Evolutionary conservation across 1,284 basidiomycete species (phyloP), one percentile per base, ranked within the genome.

Genomic region (Ustilago crameri): DNA sequence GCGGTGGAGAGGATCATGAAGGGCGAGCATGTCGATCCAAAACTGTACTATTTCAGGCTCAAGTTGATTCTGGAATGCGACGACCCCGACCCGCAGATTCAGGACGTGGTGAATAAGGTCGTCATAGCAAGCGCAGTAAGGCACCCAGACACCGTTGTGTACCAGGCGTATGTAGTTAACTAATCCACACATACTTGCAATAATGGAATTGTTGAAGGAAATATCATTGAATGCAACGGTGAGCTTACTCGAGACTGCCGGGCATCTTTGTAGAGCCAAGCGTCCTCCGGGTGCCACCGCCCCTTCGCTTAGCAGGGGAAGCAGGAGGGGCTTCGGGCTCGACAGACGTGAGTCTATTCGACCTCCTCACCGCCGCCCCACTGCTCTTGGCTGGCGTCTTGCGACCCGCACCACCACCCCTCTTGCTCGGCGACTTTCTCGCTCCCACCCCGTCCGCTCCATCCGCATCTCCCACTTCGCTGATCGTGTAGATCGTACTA

Each of bases 401-500:
- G 5, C 40, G 42, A 37, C n/a, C 17, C 35, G 9, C 30, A 26
- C 47, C 26, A 3, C 43, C 26, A 0, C 47, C 22, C 18, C 55
- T 27, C 20, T 60, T 63, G 3, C 45, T 26, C 1, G 63, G 49
- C 14, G 52, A 42, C 17, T 23, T 51, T 3, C 10, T 44, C 17
- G n/a, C n/a, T n/a, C n/a, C 9, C 9, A 18, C 27, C 14, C 5
- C 38, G 8, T 10, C 30, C 15, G 7, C 44, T 9, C 12, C 54
- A 9, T 54, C 53, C n/a, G 44, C 55, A 20, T 64, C 70, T 1
- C 70, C 70, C 0, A 42, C 38, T 26, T 73, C 70, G 47, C 70
- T 73, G 30, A 73, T 65, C 3, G 64, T 73, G 30, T 73, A 73
- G 35, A 65, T 65, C 23, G 70, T 73, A 50, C 70, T 73, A 7